Conservation (phyloP, 2,329 filamentous ascomycete species). For the Colletotrichum sp. region DNA sequence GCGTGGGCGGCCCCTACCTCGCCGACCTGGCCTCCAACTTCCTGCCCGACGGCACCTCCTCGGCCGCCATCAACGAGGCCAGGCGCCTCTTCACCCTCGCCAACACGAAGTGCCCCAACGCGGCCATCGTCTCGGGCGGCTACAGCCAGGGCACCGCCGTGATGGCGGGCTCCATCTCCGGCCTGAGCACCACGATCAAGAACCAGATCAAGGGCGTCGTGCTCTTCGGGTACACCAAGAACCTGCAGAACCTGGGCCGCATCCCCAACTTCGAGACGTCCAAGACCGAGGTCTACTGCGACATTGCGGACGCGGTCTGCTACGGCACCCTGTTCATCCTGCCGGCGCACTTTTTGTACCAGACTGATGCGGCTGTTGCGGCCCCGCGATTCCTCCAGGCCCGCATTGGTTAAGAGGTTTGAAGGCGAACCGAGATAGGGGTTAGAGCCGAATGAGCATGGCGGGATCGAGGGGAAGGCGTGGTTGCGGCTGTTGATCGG, state of each 20-base stretch:
- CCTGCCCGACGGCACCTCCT: constrained; percentile 40
- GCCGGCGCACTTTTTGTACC: constrained; percentile 37
- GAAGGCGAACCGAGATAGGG: too few relatives aligned
- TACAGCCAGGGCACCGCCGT: constrained; percentile 49
- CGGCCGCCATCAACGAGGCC: constrained; percentile 43
- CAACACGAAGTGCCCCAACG: constrained; percentile 45
- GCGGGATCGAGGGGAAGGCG: not conserved
- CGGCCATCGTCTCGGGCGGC: constrained; percentile 46
- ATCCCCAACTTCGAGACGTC: constrained; percentile 41
- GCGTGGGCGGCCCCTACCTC: constrained; percentile 44
- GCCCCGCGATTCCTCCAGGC: constrained; percentile 29
- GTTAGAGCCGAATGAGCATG: too few relatives aligned
- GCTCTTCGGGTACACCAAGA: constrained; percentile 48
- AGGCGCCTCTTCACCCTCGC: constrained; percentile 44
- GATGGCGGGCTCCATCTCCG: constrained; percentile 41
- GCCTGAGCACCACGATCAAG: constrained; percentile 32
- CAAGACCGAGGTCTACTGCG: constrained; percentile 43
- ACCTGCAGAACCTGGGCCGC: constrained; percentile 42
- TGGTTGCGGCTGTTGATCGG: not conserved
- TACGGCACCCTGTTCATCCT: constrained; percentile 38
- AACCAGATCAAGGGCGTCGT: constrained; percentile 40
- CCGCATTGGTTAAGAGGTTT: constrained; percentile 19
- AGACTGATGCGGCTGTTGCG: constrained; percentile 17
- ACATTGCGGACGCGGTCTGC: constrained; percentile 39
- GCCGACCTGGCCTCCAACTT: constrained; percentile 40